Evolutionary conservation across 2,329 filamentous ascomycete genomes (phyloP).

Genomic region (Aotearoamyces nothofagi): DNA sequence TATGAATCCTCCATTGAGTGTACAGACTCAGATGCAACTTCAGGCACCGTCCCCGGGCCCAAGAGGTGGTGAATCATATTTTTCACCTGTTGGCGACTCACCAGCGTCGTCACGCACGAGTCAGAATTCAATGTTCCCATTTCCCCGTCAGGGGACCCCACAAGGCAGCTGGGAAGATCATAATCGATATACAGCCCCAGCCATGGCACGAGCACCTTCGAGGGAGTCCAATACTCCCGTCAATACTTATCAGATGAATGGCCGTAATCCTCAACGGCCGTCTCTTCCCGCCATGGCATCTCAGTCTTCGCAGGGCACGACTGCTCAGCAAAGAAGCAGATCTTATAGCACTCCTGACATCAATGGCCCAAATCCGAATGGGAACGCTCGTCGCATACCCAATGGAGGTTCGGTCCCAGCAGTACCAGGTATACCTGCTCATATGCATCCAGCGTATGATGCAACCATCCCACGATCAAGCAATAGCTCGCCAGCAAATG

Average conservation of each 20-base stretch:
- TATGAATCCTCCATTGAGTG: constrained; percentile 42
- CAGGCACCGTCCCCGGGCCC: constrained; percentile 22
- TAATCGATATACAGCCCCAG: constrained; percentile 76
- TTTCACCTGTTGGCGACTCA: constrained; percentile 74
- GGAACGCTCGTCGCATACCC: constrained; percentile 35
- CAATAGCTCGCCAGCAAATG: constrained; percentile 60
- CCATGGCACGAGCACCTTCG: constrained; percentile 67
- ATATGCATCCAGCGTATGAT: constrained; percentile 45
- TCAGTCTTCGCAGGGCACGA: constrained; percentile 30
- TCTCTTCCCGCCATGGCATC: constrained; percentile 61
- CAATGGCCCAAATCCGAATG: constrained; percentile 50
- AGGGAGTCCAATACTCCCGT: constrained; percentile 53
- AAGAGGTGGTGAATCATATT: constrained; percentile 57
- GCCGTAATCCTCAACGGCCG: constrained; percentile 57
- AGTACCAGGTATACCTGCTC: constrained; percentile 63
- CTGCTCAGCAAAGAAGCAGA: constrained; percentile 54
- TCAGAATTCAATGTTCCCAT: constrained; percentile 61
- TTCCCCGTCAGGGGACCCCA: constrained; percentile 60
- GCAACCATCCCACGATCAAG: constrained; percentile 60
- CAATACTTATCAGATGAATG: constrained; percentile 46
- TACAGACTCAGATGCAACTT: constrained; percentile 41
- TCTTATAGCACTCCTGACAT: constrained; percentile 96
- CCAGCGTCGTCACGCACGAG: constrained; percentile 64
- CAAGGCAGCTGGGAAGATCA: constrained; percentile 57
- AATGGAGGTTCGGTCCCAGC: constrained; percentile 44